Evolutionary conservation across 352 stramenopile genomes (phyloP), one percentile per base, ranked within the genome.

Genomic region (Phytopythium chamaehyphon): DNA sequence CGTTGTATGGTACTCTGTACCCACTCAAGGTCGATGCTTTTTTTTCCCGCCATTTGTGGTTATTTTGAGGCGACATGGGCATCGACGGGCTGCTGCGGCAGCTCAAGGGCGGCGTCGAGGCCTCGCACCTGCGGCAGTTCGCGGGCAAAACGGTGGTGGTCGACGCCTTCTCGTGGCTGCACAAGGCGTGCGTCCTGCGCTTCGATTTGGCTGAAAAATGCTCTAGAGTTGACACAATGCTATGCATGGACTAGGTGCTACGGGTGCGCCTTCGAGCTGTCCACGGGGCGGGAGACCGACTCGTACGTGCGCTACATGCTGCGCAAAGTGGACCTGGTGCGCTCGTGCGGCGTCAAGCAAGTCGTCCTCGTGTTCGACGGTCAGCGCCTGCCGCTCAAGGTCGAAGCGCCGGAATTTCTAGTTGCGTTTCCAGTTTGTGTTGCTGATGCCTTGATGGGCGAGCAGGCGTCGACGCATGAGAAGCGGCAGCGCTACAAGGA

Each of bases 361-460:
- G 64, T 86, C 35, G 68, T 87, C 16, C 67, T 90, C 23, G 81
- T 91, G 26, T 91, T 91, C 60, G 81, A 91, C 24, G 81, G 81
- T 35, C 73, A 91, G 52, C 68, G 76, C 19, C 55, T 91, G 28
- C 81, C 81, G 6, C 68, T 89, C 12, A 91, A 91, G 62, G 79
- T 87, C n/a, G n/a, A n/a, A n/a, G n/a, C n/a, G n/a, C n/a, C n/a
- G n/a, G n/a, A n/a, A n/a, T n/a, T n/a, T n/a, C n/a, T n/a, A n/a
- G n/a, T n/a, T n/a, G n/a, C n/a, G n/a, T n/a, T n/a, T n/a, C n/a
- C n/a, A n/a, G n/a, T n/a, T n/a, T n/a, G n/a, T n/a, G 28, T 5
- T 5, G 28, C 28, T 33, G 12, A 50, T 23, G 26, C 23, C 22
- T n/a, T 39, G 15, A 14, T 23, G 6, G 61, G 14, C 18, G 57